Conservation (phyloP, 257 asterid genomes). For the Coffea canephora region DNA sequence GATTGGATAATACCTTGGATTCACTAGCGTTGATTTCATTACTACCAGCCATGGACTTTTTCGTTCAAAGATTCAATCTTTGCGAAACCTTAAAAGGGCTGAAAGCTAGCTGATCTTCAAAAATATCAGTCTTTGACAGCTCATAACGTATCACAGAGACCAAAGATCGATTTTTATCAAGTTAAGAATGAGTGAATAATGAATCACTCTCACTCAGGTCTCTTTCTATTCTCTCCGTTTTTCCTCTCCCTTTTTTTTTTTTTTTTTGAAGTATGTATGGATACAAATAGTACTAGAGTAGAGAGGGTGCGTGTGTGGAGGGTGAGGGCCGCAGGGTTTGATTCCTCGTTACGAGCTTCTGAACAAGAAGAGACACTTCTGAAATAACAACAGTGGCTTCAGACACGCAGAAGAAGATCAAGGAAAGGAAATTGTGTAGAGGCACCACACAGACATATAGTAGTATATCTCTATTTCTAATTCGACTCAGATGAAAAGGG, state of each 20-base stretch:
- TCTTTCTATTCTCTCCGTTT: background rate
- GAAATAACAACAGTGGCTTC: slow-evolving; percentile 26
- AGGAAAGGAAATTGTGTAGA: background rate
- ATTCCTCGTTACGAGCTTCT: slow-evolving; percentile 14
- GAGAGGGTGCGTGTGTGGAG: background rate
- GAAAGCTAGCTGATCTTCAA: slow-evolving; percentile 22
- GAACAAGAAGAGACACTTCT: slow-evolving; percentile 38
- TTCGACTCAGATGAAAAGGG: background rate
- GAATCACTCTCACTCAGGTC: background rate
- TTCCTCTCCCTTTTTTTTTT: background rate
- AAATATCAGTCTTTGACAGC: slow-evolving; percentile 20
- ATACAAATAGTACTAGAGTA: background rate
- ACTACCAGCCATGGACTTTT: slow-evolving; percentile 40
- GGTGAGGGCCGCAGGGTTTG: background rate
- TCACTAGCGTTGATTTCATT: slow-evolving; percentile 44
- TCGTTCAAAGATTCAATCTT: background rate
- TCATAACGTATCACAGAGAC: slow-evolving; percentile 26
- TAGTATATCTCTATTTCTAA: background rate
- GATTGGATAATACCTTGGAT: slow-evolving; percentile 23
- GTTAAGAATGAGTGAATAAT: too few species aligned
- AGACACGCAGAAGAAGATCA: slow-evolving; percentile 16
- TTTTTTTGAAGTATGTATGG: background rate
- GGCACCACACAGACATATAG: background rate
- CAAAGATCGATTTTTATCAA: slow-evolving; percentile 7
- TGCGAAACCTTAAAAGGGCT: slow-evolving; percentile 15